Percentiles rank a stretch among this genome's conserved stretches.
These are phyloP conservation scores for Orychophragmus violaceus DNA, from an alignment of 345 rosid genomes.

Conservation along the genomic window DNA sequence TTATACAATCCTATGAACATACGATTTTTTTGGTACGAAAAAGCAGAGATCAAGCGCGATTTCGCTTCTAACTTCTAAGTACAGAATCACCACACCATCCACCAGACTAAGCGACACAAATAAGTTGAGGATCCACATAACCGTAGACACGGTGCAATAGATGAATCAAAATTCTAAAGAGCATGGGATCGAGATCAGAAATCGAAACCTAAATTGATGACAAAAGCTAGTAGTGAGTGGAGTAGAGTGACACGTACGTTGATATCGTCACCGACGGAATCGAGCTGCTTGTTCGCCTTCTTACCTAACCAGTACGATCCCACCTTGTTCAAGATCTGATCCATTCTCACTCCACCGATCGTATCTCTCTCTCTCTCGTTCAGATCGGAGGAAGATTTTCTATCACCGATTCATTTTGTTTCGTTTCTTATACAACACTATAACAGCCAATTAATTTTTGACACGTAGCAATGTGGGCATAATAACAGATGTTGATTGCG, in stretches of 20 bases:
- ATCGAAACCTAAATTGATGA: neutral
- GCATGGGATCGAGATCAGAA: slow-evolving; percentile 5
- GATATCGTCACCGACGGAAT: slow-evolving; percentile 86
- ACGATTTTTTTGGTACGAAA: neutral
- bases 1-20: neutral
- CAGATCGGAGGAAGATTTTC: slow-evolving; percentile 5
- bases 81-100: neutral
- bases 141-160: neutral
- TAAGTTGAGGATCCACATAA: neutral
- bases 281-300: slow-evolving; percentile 72
- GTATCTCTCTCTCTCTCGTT: slow-evolving; percentile 6
- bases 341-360: slow-evolving; percentile 40
- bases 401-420: neutral
- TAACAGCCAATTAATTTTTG: neutral
- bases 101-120: neutral
- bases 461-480: neutral
- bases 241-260: slow-evolving; percentile 34
- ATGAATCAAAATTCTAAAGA: neutral
- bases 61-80: neutral
- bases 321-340: slow-evolving; percentile 82
- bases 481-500: neutral
- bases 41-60: slow-evolving; percentile 7
- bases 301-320: slow-evolving; percentile 81
- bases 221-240: neutral
- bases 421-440: neutral